Base-by-base conservation (phyloP, 306 rosid species). In the Vigna hirtella region DNA sequence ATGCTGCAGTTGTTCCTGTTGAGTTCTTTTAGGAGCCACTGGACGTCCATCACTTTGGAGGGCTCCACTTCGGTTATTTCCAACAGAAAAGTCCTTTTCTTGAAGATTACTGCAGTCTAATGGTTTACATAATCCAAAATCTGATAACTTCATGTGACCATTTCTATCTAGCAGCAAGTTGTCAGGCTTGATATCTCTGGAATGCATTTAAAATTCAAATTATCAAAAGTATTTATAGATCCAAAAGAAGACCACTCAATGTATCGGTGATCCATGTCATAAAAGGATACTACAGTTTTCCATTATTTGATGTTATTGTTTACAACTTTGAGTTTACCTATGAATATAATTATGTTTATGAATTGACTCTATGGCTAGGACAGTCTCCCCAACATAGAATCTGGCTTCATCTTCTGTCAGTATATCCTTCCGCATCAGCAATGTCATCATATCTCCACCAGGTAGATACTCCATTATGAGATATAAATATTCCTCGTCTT, bases 401-500 rank as follows among this genome's bases (percentile, higher is more conserved):
- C 87, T 81, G 57, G 96, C 93, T 80, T 89, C 94, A 77, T 88
- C 90, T 79, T 93, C 98, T 20, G 91, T 86, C 81, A 93, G 76
- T 77, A 79, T 89, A 72, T 93, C 98, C 80, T 93, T 93, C 79
- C 98, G 94, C 89, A 93, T 89, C 66, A 93, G 83, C 73, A 93
- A 83, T 0, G 98, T 90, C 98, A 93, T 93, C 94, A 90, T 86
- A 81, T 93, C 98, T 34, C 98, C 98, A n/a, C 98, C 98, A 43
- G 98, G 91, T 68, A 90, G 93, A 84, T 90, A 93, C 78, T 93
- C 94, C 98, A 93, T 93, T 63, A 93, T 90, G 40, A 93, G 98
- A 88, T 93, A 93, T 79, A 93, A 84, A 85, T 79, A 82, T 13
- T 90, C 96, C 2, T 89, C 98, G 81, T 93, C 98, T 90, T 93